Base-by-base conservation (phyloP, 2,329 filamentous ascomycete genomes). In the Lachnellula arida region DNA sequence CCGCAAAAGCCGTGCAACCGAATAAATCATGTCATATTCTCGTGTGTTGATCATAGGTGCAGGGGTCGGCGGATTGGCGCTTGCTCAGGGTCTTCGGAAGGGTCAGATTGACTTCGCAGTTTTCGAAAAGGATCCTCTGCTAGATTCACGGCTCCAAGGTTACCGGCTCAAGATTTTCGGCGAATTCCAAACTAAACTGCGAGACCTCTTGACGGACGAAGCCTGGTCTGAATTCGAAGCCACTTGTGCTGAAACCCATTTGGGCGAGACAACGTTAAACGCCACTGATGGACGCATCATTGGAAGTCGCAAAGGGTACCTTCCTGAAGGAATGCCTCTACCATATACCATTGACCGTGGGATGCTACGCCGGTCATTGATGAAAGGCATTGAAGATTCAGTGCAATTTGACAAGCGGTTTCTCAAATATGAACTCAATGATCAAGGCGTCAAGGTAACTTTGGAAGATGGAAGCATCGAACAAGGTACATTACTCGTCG, bases 121-220 rank as follows among this genome's bases (percentile, higher is more conserved):
- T 46, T 84, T 80, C 64, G 81, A 85, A 70, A 80, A 79, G 42
- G 78, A 83, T 60, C 54, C 65, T 3, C 73, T 76, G 42, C 71
- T 78, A 44, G 71, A 46, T 19, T 32, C 48, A 22, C 32, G 57
- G 15, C 43, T 54, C 15, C 72, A 75, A 56, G 73, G 73, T 2
- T 74, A 74, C 55, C 68, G 73, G 17, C 59, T 74, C 0, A 65
- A 68, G 6, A 60, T 72, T 5, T 62, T 56, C 1, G 53, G 39
- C 23, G 58, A 67, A 8, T 69, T 68, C 1, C 58, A 61, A 11
- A 32, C 59, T n/a, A 64, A 64, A 0, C 57, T 62, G 42, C 53
- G 59, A 22, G 12, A 72, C 7, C 70, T 84, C 17, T 70, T 86
- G 34, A 77, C 81, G 2, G 73, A 75, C 0, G 76, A 79, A 49